Evolutionary conservation across 2,329 filamentous ascomycete genomes (phyloP).

Genomic region (Fusarium compactum): DNA sequence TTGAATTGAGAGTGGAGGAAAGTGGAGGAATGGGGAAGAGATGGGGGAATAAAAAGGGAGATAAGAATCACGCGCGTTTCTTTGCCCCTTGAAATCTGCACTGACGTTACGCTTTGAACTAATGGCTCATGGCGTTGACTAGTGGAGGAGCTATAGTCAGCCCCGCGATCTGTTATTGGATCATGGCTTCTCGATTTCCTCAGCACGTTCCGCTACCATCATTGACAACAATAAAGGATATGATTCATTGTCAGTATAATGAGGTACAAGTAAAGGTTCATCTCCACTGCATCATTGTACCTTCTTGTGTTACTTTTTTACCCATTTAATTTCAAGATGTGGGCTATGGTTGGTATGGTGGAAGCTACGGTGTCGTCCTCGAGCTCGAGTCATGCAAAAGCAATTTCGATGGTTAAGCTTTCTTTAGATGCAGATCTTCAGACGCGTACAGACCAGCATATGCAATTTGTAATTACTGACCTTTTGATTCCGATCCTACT

Average conservation of each 20-base stretch:
- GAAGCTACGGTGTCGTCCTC: too few species aligned
- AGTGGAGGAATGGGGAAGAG: not conserved
- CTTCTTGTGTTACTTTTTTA: too few species aligned
- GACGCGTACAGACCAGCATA: not conserved
- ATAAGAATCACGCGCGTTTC: not conserved
- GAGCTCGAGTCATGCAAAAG: not conserved
- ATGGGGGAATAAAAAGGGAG: not conserved
- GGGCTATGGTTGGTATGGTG: not conserved
- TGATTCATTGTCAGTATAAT: accelerated
- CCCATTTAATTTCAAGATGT: not conserved
- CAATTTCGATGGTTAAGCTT: not conserved
- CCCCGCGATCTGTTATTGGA: not conserved
- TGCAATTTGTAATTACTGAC: not conserved
- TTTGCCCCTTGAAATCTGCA: not conserved
- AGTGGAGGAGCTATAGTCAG: not conserved
- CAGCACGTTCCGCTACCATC: not conserved
- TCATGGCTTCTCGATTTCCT: not conserved
- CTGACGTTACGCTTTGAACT: not conserved
- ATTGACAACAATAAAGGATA: not conserved
- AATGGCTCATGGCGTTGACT: not conserved
- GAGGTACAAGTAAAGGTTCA: too few species aligned
- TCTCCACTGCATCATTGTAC: too few species aligned
- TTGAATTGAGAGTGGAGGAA: not conserved
- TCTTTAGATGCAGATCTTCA: not conserved
- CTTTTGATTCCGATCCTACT: not conserved